Conservation (phyloP, 179 eudicot species). For the Nepenthes alata region DNA sequence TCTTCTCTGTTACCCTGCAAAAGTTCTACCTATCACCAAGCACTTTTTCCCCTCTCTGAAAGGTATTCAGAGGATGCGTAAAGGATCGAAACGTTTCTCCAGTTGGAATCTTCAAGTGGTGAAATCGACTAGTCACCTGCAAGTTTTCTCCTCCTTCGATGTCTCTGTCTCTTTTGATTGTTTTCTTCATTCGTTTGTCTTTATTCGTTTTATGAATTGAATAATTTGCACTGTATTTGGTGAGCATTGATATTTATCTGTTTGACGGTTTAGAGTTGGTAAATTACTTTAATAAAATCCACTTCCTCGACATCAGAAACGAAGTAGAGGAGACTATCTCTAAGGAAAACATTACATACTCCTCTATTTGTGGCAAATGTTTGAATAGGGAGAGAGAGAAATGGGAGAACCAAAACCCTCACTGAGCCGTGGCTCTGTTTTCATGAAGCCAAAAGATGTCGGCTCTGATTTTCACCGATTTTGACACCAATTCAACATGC, state of each 20-base stretch:
- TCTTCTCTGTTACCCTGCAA: not conserved
- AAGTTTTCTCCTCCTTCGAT: conserved; percentile 22
- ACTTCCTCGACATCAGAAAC: too few relatives aligned
- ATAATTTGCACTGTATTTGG: too few relatives aligned
- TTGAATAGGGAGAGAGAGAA: too few relatives aligned
- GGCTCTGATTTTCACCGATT: too few relatives aligned
- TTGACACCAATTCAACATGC: too few relatives aligned
- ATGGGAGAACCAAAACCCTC: too few relatives aligned
- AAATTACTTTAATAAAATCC: too few relatives aligned
- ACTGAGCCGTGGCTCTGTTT: too few relatives aligned
- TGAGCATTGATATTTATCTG: not conserved
- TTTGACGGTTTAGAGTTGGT: not conserved
- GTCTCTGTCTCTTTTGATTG: not conserved
- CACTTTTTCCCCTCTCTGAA: not conserved
- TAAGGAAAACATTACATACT: too few relatives aligned
- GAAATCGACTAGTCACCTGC: conserved; percentile 55
- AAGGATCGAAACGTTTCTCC: conserved; percentile 58
- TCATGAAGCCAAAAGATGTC: too few relatives aligned
- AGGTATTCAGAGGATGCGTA: conserved; percentile 52
- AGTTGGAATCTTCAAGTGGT: conserved; percentile 49
- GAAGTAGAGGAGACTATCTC: too few relatives aligned
- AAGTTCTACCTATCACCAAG: not conserved
- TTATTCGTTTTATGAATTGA: not conserved
- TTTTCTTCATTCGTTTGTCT: not conserved
- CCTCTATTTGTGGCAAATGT: too few relatives aligned